Base-by-base conservation (phyloP, 148 eudicot species). In the Camellia lanceoleosa region DNA sequence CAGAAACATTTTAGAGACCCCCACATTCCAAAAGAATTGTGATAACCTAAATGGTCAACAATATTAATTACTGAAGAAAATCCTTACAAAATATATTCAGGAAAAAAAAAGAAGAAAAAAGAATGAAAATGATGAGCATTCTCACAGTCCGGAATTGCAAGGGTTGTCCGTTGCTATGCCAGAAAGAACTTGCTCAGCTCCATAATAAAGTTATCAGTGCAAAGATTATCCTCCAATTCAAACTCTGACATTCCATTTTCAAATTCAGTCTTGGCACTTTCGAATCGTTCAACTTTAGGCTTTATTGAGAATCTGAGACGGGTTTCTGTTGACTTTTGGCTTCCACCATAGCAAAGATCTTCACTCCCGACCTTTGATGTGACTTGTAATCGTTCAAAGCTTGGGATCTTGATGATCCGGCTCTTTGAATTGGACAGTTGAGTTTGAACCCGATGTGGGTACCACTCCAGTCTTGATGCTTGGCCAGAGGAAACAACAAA, bases 401-500 rank as follows among this genome's bases (percentile, higher is more conserved):
- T 73, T 75, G 58, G 62, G 52, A 66, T 56, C 67, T 49, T 56
- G 70, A 61, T 65, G 75, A 43, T 78, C 75, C 44, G 78, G 52
- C 60, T 62, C 69, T 51, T 73, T 42, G 43, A 18, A 14, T 10
- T 73, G 12, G 78, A 10, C 0, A 63, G 59, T 51, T 64, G 72
- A 58, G 10, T 0, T 74, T 55, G 15, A 38, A 6, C 71, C 78
- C 9, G 79, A 68, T 7, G 63, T 56, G 42, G 66, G 18, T 19
- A 63, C 66, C 42, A 86, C 78, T 60, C 75, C 85, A n/a, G 46
- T 7, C 77, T 82, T 5, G 87, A 68, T 38, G 30, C 87, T 84
- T 81, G 87, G 52, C 82, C 83, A 63, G 88, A 73, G 83, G 74
- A 23, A 86, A 78, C 64, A 79, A 23, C 67, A 82, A 73, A 68